These are phyloP conservation scores for Fusarium sp. DNA, from an alignment of 2,329 filamentous ascomycete genomes.

Conservation along the genomic window DNA sequence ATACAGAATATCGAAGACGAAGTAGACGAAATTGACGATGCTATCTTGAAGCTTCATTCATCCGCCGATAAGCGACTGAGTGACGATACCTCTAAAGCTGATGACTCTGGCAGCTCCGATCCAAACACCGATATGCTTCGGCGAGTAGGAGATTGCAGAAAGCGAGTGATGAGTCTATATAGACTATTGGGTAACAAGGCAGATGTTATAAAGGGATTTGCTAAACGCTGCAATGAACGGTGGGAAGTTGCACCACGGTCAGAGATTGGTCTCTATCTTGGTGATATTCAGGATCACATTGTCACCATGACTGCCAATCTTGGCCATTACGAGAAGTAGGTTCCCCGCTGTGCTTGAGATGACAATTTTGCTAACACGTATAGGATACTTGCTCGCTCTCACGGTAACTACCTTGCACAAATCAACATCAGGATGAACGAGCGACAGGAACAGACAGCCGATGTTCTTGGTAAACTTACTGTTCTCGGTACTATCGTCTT, in stretches of 20 bases:
- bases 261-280: constrained; percentile 96
- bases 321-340: constrained; percentile 94
- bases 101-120: constrained; percentile 58
- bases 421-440: constrained; percentile 99
- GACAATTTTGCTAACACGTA: constrained; percentile 15
- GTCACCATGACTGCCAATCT: constrained; percentile 98
- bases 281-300: constrained; percentile 99
- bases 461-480: constrained; percentile 93
- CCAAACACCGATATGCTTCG: constrained; percentile 84
- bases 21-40: constrained; percentile 96
- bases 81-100: constrained; percentile 59
- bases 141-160: constrained; percentile 91
- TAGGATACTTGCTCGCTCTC: constrained; percentile 88
- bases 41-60: constrained; percentile 84
- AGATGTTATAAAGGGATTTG: constrained; percentile 98
- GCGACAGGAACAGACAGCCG: constrained; percentile 92
- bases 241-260: constrained; percentile 96
- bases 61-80: constrained; percentile 57
- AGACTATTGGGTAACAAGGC: constrained; percentile 95
- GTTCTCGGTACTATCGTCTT: constrained; percentile 96
- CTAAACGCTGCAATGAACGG: constrained; percentile 96
- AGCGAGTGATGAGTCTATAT: constrained; percentile 97
- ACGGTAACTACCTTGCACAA: constrained; percentile 98
- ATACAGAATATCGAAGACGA: constrained; percentile 95
- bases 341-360: constrained; percentile 27